Base-by-base conservation (phyloP, 768 basidiomycete species). In the Serendipita sp. region DNA sequence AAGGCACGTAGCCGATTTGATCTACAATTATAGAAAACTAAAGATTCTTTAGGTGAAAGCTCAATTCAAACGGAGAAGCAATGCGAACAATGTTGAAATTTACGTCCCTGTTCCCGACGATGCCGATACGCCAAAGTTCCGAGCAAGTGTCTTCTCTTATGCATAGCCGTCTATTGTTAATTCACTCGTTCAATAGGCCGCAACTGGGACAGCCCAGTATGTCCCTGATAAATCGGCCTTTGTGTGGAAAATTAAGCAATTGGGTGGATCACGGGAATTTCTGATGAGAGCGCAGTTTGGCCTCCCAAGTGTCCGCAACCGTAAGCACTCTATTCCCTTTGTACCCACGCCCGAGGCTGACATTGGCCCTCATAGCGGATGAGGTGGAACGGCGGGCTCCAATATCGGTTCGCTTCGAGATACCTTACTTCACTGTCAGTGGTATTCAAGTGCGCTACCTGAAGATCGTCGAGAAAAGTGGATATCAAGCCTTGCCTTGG, bases 51-150 rank as follows among this genome's bases (percentile, higher is more conserved):
- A 75, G 70, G 75, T 76, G 68, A 90, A 92, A 71, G 96, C 94
- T 1, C 96, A 98, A 74, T 99, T 99, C 80, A 98, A 99, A 79
- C 78, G 95, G 66, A 78, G 93, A 68, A 95, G 92, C 71, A 88
- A 92, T 3, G 96, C 95, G 58, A 99, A 97, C 77, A 98, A 98
- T 71, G 95, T 98, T 35, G 96, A 99, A 77, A 87, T 98, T 60
- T 96, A 89, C 75, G 95, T 99, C 3, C 94, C 93, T n/a, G 95
- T 99, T 0, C 95, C 96, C 7, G 95, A 98, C 70, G 96, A 98
- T 73, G 96, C 95, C 18, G 95, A 97, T 73, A 95, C 86, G 70
- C 96, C 96, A 0, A 96, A 94, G 72, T 99, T 98, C 77, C 81
- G 94, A 71, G 94, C 92, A 71, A 68, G 87, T 72, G 32, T 28